Conservation (phyloP, 768 basidiomycete species). For the Leucosporidium creatinivorum region DNA sequence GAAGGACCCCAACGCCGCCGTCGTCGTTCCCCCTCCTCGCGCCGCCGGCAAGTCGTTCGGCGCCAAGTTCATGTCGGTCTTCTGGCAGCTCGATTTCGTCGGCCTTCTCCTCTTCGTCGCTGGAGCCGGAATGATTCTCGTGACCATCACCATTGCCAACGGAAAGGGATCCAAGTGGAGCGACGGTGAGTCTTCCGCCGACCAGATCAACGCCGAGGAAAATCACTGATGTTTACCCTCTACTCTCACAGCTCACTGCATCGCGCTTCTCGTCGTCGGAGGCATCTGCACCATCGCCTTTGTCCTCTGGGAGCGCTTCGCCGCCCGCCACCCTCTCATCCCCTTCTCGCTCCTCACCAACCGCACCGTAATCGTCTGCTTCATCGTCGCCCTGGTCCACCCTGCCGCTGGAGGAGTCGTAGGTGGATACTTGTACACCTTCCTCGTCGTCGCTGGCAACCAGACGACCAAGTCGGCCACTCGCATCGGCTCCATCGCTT, state of each 20-base stretch:
- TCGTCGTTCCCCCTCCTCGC: background rate
- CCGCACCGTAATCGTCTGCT: constrained; percentile 39
- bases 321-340: constrained; percentile 39
- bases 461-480: constrained; percentile 17
- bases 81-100: constrained; percentile 42
- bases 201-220: too few species aligned
- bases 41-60: background rate
- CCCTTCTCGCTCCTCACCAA: constrained; percentile 39
- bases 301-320: constrained; percentile 38
- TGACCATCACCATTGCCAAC: constrained; percentile 41
- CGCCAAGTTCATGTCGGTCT: constrained; percentile 23
- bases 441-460: constrained; percentile 18
- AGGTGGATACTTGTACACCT: constrained; percentile 23
- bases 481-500: constrained; percentile 17
- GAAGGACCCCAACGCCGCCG: constrained; percentile 1
- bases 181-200: constrained; percentile 19
- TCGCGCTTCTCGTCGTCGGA: constrained; percentile 38
- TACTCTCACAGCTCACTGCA: constrained; percentile 33
- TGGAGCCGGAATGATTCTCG: constrained; percentile 39
- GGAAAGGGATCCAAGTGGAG: constrained; percentile 37
- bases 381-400: constrained; percentile 38
- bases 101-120: constrained; percentile 40
- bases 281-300: constrained; percentile 34
- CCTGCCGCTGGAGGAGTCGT: constrained; percentile 37
- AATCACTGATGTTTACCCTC: background rate